These are phyloP conservation scores for Radiomyces spectabilis DNA, from an alignment of 192 early-diverging fungal genomes.

Conservation along the genomic window DNA sequence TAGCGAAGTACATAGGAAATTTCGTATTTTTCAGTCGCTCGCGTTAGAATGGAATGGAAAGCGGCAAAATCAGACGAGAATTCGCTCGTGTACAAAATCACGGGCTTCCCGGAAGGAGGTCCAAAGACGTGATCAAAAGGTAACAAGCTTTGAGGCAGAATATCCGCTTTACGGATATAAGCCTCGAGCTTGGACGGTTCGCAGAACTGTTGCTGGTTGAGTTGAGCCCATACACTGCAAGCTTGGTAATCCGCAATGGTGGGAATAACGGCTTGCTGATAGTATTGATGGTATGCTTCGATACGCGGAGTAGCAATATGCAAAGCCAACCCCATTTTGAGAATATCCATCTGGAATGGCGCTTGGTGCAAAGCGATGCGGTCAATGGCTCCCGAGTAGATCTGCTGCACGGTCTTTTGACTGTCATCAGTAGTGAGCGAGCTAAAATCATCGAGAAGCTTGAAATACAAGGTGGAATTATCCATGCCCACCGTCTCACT, in stretches of 20 bases:
- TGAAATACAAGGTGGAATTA: conserved; percentile 55
- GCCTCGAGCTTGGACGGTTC: conserved; percentile 33
- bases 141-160: conserved; percentile 20
- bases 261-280: conserved; percentile 62
- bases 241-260: conserved; percentile 38
- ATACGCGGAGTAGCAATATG: conserved; percentile 72
- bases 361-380: conserved; percentile 35
- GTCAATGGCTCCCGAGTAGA: no score
- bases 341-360: conserved; percentile 50
- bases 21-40: conserved; percentile 36
- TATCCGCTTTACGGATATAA: not conserved
- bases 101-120: conserved; percentile 12
- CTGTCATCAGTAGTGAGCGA: no score
- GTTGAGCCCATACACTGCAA: conserved; percentile 62
- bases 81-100: conserved; percentile 76
- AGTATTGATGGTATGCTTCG: conserved; percentile 76
- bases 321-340: conserved; percentile 62
- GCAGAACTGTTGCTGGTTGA: conserved; percentile 66
- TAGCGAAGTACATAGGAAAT: conserved; percentile 71
- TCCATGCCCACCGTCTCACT: conserved; percentile 63
- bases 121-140: conserved; percentile 57
- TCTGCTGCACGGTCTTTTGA: no score
- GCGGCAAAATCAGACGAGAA: conserved; percentile 45
- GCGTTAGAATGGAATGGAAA: conserved; percentile 48
- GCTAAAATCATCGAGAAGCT: no score